Evolutionary conservation across 106 monocot species (phyloP).

Genomic region (Allium fistulosum): DNA sequence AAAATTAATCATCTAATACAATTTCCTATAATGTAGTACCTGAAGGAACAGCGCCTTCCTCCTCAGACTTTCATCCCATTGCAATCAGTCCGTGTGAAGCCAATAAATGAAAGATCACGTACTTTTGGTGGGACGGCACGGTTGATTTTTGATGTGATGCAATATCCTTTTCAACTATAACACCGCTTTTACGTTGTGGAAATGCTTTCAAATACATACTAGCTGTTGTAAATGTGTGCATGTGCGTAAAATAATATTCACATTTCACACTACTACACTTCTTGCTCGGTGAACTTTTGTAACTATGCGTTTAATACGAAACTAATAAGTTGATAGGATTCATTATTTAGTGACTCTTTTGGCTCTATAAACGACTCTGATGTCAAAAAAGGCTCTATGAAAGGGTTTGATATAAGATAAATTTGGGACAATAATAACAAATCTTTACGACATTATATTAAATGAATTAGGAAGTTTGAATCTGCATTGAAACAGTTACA

Average conservation of each 20-base stretch:
- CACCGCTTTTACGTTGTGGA: background rate
- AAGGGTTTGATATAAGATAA: too few relatives aligned
- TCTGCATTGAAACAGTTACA: too few relatives aligned
- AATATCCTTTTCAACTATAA: conserved; percentile 65
- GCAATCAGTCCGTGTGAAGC: conserved; percentile 90
- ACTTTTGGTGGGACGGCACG: conserved; percentile 87
- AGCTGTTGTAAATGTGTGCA: background rate
- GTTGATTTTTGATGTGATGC: conserved; percentile 86
- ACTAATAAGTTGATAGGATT: too few relatives aligned
- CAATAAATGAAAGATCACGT: conserved; percentile 74
- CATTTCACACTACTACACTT: too few relatives aligned
- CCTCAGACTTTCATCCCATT: conserved; percentile 94
- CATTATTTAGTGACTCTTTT: too few relatives aligned
- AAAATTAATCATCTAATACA: background rate
- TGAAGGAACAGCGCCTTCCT: conserved; percentile 93
- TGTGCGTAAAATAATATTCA: background rate
- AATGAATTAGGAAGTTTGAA: too few relatives aligned
- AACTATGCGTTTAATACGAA: too few relatives aligned
- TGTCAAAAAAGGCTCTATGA: too few relatives aligned
- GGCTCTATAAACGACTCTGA: too few relatives aligned
- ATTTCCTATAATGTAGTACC: conserved; percentile 54
- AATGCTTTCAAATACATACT: background rate
- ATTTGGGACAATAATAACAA: too few relatives aligned
- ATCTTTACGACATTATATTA: too few relatives aligned
- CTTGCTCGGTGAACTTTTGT: too few relatives aligned